These are phyloP conservation scores for Phaeosphaeria sp. DNA, from an alignment of 2,329 filamentous ascomycete species.

Conservation along the genomic window DNA sequence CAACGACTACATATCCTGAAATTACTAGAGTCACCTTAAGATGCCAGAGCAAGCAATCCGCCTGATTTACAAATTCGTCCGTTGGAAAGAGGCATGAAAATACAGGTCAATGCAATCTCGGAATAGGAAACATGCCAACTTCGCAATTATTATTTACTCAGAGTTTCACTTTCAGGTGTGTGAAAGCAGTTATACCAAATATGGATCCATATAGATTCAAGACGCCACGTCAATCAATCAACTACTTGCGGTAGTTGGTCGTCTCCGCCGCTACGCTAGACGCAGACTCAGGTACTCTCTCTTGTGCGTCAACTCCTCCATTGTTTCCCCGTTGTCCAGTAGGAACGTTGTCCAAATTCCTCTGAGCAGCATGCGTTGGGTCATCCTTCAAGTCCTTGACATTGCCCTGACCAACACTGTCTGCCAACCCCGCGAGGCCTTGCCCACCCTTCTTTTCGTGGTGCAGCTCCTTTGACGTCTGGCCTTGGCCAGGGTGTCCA, in stretches of 20 bases:
- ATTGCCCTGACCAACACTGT: constrained; percentile 18
- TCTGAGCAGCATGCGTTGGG: constrained; percentile 45
- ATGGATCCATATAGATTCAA: not conserved
- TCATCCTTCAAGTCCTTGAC: constrained; percentile 35
- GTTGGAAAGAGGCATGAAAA: too few relatives aligned
- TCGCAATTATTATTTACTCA: too few relatives aligned
- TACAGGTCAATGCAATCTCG: too few relatives aligned
- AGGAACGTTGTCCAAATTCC: constrained; percentile 47
- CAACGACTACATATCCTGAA: too few relatives aligned
- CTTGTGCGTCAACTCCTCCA: constrained; percentile 19
- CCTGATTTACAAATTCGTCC: too few relatives aligned
- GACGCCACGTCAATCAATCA: not conserved
- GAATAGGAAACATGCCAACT: too few relatives aligned
- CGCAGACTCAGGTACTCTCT: constrained; percentile 35
- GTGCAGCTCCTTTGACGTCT: constrained; percentile 40
- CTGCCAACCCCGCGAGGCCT: constrained; percentile 54
- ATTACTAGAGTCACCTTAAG: too few relatives aligned
- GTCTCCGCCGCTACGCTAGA: constrained; percentile 1
- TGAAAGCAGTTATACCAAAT: too few relatives aligned
- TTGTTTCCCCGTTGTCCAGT: constrained; percentile 41
- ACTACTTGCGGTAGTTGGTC: not conserved
- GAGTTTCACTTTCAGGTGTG: too few relatives aligned
- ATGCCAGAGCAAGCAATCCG: too few relatives aligned
- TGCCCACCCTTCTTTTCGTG: constrained; percentile 53
- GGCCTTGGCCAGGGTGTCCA: constrained; percentile 59